phyloP scores from a whole-genome alignment of 2,329 filamentous ascomycete genomes.

The Knufia fluminis region DNA sequence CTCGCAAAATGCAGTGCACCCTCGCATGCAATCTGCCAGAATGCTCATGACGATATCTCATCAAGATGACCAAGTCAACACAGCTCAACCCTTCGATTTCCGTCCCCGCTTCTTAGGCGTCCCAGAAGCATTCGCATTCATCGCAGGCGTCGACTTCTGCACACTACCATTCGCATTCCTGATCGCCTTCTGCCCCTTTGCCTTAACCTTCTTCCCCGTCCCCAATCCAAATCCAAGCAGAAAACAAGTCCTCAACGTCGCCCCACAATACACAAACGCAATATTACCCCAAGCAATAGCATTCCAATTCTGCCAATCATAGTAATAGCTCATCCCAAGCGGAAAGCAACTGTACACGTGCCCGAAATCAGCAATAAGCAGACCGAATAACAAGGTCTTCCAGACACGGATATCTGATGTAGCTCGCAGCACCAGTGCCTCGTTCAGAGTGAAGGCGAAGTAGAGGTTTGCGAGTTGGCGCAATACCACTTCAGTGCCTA shows the following conservation, averaged over 20 bases:
- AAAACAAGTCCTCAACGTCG: conserved; percentile 51
- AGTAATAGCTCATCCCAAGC: conserved; percentile 56
- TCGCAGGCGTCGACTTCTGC: conserved; percentile 8
- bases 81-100: neutral
- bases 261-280: conserved; percentile 60
- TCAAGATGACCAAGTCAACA: neutral
- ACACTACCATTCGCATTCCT: conserved; percentile 12
- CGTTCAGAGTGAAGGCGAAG: conserved; percentile 65
- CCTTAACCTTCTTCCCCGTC: conserved; percentile 4
- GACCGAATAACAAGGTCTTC: conserved; percentile 55
- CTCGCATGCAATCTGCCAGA: too few species aligned
- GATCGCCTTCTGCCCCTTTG: conserved; percentile 11
- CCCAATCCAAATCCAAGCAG: conserved; percentile 45
- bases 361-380: conserved; percentile 67
- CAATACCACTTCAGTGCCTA: conserved; percentile 56
- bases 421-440: conserved; percentile 63
- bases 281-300: conserved; percentile 60
- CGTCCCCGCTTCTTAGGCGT: conserved; percentile 1
- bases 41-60: too few species aligned
- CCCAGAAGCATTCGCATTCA: neutral
- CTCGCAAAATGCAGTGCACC: too few species aligned
- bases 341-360: conserved; percentile 59
- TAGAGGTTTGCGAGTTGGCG: conserved; percentile 72
- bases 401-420: conserved; percentile 62
- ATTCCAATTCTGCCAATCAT: conserved; percentile 54